phyloP scores from a whole-genome alignment of 495 filamentous ascomycete genomes.

The Xylaria scruposa region DNA sequence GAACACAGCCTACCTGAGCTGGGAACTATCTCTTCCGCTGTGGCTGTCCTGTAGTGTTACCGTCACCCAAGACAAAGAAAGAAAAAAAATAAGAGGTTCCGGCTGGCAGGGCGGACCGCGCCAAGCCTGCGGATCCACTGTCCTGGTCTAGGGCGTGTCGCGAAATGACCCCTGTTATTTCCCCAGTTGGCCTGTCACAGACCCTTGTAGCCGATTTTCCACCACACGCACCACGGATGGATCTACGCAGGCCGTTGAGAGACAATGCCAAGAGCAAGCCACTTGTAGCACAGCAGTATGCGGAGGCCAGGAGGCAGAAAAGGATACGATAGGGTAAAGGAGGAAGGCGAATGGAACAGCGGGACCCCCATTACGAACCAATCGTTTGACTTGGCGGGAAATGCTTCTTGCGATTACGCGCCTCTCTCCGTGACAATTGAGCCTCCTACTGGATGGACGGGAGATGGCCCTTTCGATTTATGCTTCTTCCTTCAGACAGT shows the following conservation, averaged over 20 bases:
- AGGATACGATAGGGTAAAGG: neutral
- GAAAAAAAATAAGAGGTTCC: too few relatives aligned
- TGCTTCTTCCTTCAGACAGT: neutral
- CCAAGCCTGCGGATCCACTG: neutral
- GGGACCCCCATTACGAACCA: neutral
- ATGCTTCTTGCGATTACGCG: conserved; percentile 13
- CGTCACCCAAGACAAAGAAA: neutral
- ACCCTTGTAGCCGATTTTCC: conserved; percentile 28
- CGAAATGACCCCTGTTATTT: conserved; percentile 31
- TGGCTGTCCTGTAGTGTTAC: neutral
- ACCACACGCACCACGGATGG: conserved; percentile 25
- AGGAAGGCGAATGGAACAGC: neutral
- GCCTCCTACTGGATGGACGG: conserved; percentile 9
- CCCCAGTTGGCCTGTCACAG: conserved; percentile 34
- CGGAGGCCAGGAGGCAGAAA: neutral
- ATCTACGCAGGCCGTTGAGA: conserved; percentile 35
- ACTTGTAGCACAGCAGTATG: conserved; percentile 2
- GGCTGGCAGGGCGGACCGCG: neutral
- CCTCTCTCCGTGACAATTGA: conserved; percentile 19
- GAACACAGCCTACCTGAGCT: neutral
- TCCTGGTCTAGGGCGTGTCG: conserved; percentile 11
- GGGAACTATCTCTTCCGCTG: neutral
- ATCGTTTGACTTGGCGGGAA: conserved; percentile 31
- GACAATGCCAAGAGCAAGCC: neutral
- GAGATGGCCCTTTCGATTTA: neutral